Evolutionary conservation across 2,329 filamentous ascomycete genomes (phyloP).

Genomic region (Neoscytalidium dimidiatum): DNA sequence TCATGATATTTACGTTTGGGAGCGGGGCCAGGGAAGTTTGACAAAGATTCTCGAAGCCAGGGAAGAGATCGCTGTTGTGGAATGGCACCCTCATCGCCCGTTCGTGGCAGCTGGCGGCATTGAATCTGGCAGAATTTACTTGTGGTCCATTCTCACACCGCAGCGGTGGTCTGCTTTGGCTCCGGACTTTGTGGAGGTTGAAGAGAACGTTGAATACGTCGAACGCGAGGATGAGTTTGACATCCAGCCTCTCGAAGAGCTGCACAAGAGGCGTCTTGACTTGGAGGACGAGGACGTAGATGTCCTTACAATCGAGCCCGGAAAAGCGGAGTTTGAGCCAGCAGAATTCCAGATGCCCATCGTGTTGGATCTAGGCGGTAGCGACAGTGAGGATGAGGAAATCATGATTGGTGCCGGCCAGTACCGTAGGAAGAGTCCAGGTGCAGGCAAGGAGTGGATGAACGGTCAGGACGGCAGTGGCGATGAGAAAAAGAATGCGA

Average conservation of each 20-base stretch:
- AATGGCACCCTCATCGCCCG: slow-evolving; percentile 91
- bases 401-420: slow-evolving; percentile 72
- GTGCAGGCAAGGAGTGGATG: slow-evolving; percentile 68
- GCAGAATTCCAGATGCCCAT: slow-evolving; percentile 87
- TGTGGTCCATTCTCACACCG: slow-evolving; percentile 93
- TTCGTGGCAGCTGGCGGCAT: slow-evolving; percentile 89
- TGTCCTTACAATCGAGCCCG: slow-evolving; percentile 73
- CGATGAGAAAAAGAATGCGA: slow-evolving; percentile 33
- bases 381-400: slow-evolving; percentile 91
- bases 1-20: slow-evolving; percentile 98
- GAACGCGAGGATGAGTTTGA: slow-evolving; percentile 98
- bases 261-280: slow-evolving; percentile 87
- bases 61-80: slow-evolving; percentile 93
- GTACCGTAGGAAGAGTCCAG: slow-evolving; percentile 82
- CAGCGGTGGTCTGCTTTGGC: slow-evolving; percentile 97
- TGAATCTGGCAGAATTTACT: slow-evolving; percentile 89
- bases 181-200: slow-evolving; percentile 94
- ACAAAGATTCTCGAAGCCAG: slow-evolving; percentile 97
- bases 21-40: slow-evolving; percentile 86
- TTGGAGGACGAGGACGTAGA: slow-evolving; percentile 93
- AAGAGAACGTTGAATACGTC: slow-evolving; percentile 96
- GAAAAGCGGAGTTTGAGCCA: slow-evolving; percentile 57
- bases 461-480: slow-evolving; percentile 49
- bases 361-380: slow-evolving; percentile 87
- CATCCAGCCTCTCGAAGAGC: slow-evolving; percentile 91